Conservation (phyloP, 257 asterid species). For the Salvia hispanica region DNA sequence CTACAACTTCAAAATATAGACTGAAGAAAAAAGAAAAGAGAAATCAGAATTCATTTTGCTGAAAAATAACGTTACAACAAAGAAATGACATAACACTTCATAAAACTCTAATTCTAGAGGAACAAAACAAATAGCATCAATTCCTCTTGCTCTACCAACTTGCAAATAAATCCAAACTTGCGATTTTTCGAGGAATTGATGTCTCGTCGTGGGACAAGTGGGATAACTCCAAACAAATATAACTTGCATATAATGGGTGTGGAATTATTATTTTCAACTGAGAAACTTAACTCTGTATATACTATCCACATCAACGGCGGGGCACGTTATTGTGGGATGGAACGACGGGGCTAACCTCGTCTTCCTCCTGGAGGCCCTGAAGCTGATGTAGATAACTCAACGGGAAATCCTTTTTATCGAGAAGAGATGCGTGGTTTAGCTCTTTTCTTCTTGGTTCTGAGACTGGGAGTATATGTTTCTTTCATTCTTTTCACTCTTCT, state of each 20-base stretch:
- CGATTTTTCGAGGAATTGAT: too few species aligned
- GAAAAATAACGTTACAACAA: background rate
- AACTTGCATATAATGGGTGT: too few species aligned
- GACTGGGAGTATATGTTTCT: constrained; percentile 27
- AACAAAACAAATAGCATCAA: background rate
- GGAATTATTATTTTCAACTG: too few species aligned
- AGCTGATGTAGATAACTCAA: constrained; percentile 30
- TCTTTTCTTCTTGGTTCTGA: constrained; percentile 39
- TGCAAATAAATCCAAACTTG: background rate
- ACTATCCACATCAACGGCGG: background rate
- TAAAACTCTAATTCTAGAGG: background rate
- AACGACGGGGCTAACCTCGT: background rate
- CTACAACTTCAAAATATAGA: too few species aligned
- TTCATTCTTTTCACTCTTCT: constrained; percentile 31
- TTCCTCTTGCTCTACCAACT: background rate
- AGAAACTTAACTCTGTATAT: constrained; percentile 3
- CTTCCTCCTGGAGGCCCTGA: constrained; percentile 1
- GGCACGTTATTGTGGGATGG: constrained; percentile 5
- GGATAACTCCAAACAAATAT: too few species aligned
- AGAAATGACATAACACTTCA: too few species aligned
- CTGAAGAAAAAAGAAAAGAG: too few species aligned
- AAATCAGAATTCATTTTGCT: too few species aligned
- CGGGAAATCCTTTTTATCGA: constrained; percentile 21
- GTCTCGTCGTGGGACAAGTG: too few species aligned
- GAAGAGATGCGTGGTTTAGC: constrained; percentile 29